These are phyloP conservation scores for Pichia sp. DNA, from an alignment of 1,139 yeast species.

Conservation along the genomic window DNA sequence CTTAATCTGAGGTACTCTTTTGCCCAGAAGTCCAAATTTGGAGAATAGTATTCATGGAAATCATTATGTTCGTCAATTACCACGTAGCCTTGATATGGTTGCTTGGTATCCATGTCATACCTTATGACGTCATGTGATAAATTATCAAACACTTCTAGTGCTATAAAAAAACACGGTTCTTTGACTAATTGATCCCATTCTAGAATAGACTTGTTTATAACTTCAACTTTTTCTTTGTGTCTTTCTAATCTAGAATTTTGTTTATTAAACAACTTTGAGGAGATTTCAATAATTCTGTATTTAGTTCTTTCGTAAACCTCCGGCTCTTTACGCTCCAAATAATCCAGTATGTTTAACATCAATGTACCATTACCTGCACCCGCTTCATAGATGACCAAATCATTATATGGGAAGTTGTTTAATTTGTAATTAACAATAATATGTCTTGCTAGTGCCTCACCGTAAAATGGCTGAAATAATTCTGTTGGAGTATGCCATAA, in stretches of 20 bases:
- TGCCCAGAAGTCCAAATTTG: conserved; percentile 58
- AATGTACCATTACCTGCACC: conserved; percentile 91
- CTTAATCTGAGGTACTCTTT: conserved; percentile 46
- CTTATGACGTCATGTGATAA: conserved; percentile 77
- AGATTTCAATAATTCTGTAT: conserved; percentile 73
- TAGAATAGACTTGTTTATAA: conserved; percentile 67
- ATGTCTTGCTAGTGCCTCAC: conserved; percentile 75
- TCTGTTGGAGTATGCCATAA: conserved; percentile 92
- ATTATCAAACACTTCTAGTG: conserved; percentile 80
- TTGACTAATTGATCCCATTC: conserved; percentile 59
- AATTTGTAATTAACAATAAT: conserved; percentile 60
- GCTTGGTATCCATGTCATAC: conserved; percentile 59
- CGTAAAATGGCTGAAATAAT: conserved; percentile 73
- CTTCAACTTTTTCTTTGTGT: conserved; percentile 47
- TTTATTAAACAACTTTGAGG: conserved; percentile 56
- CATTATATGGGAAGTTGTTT: conserved; percentile 57
- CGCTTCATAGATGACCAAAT: conserved; percentile 71
- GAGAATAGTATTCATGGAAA: conserved; percentile 65
- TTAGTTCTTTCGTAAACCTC: conserved; percentile 61
- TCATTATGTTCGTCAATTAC: conserved; percentile 69
- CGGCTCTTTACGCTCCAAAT: conserved; percentile 54
- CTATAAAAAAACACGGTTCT: conserved; percentile 73
- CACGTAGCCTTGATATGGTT: conserved; percentile 75
- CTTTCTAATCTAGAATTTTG: conserved; percentile 33
- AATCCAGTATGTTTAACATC: conserved; percentile 71